These are phyloP conservation scores for Capsella rubella DNA, from an alignment of 441 rosid species.

Conservation along the genomic window DNA sequence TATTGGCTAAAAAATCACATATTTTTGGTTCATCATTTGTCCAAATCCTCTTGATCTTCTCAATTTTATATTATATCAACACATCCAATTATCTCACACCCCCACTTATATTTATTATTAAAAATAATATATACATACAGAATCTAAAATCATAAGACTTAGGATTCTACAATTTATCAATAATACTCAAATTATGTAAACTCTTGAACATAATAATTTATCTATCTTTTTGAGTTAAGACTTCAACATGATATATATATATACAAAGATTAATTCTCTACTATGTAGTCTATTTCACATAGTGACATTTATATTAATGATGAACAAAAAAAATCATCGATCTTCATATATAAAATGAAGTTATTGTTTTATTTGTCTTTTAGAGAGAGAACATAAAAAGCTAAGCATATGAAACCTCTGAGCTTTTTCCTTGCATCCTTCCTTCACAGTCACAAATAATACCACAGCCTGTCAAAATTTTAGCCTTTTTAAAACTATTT, in stretches of 20 bases:
- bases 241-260: background rate
- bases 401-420: conserved; percentile 24
- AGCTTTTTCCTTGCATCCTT: conserved; percentile 42
- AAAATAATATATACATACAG: background rate
- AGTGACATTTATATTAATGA: background rate
- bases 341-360: conserved; percentile 9
- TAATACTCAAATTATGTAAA: background rate
- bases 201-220: background rate
- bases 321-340: background rate
- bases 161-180: conserved; percentile 2
- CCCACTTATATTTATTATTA: background rate
- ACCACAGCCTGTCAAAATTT: conserved; percentile 46
- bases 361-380: conserved; percentile 21
- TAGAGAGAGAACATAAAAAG: conserved; percentile 38
- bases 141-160: conserved; percentile 32
- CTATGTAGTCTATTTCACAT: background rate
- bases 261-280: background rate
- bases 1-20: conserved; percentile 23
- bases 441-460: conserved; percentile 31
- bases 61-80: conserved; percentile 26
- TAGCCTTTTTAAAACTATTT: conserved; percentile 31
- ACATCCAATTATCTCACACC: conserved; percentile 29
- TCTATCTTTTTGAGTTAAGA: background rate
- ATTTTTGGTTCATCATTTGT: conserved; percentile 31
- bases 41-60: conserved; percentile 43